Evolutionary conservation across 306 rosid species (phyloP).

Genomic region (Begonia peltatifolia): DNA sequence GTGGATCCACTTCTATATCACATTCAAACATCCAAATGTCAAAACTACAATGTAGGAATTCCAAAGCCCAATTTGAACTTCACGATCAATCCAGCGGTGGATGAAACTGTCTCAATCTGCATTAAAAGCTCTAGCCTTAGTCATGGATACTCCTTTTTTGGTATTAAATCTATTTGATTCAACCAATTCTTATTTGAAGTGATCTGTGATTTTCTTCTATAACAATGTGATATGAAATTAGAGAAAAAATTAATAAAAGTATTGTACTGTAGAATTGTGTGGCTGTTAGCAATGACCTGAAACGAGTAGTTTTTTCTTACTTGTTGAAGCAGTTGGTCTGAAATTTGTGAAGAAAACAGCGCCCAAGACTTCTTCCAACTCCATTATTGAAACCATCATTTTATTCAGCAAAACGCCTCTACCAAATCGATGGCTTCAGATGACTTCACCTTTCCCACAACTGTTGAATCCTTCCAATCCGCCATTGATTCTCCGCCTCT

Average conservation of each 20-base stretch:
- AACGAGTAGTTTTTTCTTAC: neutral
- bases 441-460: slow-evolving; percentile 8
- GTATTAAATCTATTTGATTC: neutral
- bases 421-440: slow-evolving; percentile 8
- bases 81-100: neutral
- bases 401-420: neutral
- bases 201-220: too few relatives aligned
- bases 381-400: neutral
- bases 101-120: neutral
- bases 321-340: slow-evolving; percentile 14
- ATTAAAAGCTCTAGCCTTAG: neutral
- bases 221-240: too few relatives aligned
- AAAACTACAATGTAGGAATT: too few relatives aligned
- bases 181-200: too few relatives aligned
- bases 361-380: slow-evolving; percentile 2
- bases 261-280: too few relatives aligned
- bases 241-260: too few relatives aligned
- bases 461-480: neutral
- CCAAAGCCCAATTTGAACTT: neutral
- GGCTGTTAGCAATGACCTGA: too few relatives aligned
- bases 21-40: too few relatives aligned
- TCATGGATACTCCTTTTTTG: neutral
- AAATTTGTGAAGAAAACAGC: slow-evolving; percentile 1
- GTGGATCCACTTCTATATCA: too few relatives aligned
- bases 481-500: slow-evolving; percentile 11